phyloP scores from a whole-genome alignment of 495 filamentous ascomycete genomes.

The Melanomma pulvis-pyrius region DNA sequence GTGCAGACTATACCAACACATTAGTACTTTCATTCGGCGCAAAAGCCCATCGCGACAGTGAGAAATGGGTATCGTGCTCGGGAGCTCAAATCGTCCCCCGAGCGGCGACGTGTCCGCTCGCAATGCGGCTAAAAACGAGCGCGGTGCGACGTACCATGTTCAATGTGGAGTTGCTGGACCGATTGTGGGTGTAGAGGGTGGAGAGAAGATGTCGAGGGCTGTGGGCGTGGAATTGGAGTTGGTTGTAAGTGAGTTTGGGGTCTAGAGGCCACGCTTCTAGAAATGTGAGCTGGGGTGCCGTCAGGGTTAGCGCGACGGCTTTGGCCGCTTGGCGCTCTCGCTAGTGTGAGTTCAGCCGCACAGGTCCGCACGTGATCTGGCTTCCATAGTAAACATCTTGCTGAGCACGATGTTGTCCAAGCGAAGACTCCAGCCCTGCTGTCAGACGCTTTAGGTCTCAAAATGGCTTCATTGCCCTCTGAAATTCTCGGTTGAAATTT shows the following conservation, averaged over 20 bases:
- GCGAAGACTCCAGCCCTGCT: no score
- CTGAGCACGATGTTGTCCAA: background rate
- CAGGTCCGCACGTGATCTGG: background rate
- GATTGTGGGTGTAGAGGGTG: background rate
- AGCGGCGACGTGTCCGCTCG: no score
- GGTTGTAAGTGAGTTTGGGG: slow-evolving; percentile 6
- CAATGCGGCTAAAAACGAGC: background rate
- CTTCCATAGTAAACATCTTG: no score
- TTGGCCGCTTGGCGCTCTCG: slow-evolving; percentile 1
- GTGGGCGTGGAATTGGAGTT: slow-evolving; percentile 15
- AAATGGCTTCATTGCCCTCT: no score
- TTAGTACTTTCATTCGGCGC: background rate
- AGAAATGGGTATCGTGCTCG: no score
- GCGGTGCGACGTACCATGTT: slow-evolving; percentile 8
- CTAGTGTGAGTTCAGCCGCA: background rate
- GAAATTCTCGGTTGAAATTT: no score
- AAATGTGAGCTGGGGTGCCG: slow-evolving; percentile 26
- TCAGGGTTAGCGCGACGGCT: slow-evolving; percentile 15
- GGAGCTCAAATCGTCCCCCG: background rate
- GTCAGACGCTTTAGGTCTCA: no score
- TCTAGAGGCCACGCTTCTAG: slow-evolving; percentile 38
- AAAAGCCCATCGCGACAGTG: no score
- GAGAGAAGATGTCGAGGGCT: background rate
- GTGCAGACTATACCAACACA: slow-evolving; percentile 65
- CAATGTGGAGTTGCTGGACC: background rate